These are phyloP conservation scores for Trichophyton verrucosum DNA, from an alignment of 2,329 filamentous ascomycete genomes.

Conservation along the genomic window DNA sequence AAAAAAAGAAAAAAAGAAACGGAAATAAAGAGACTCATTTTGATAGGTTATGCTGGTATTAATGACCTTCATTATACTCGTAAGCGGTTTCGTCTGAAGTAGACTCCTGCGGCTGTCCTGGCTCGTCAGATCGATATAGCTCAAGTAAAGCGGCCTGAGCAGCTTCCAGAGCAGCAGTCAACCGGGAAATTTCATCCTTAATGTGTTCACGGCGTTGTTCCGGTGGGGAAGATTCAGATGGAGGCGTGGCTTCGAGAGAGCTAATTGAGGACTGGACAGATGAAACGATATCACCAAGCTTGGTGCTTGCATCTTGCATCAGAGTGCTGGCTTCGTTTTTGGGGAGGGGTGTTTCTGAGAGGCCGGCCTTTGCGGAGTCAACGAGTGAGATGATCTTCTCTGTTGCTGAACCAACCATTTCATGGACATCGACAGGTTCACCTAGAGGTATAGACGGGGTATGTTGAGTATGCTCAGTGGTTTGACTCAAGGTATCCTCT, in stretches of 20 bases:
- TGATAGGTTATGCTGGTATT: neutral
- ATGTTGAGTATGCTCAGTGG: neutral
- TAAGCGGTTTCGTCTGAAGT: neutral
- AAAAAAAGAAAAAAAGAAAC: neutral
- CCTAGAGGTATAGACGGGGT: neutral
- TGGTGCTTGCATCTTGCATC: constrained; percentile 40
- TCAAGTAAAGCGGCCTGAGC: neutral
- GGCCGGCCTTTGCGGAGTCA: constrained; percentile 44
- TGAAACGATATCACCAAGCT: constrained; percentile 42
- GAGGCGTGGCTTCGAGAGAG: constrained; percentile 29
- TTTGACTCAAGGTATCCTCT: neutral
- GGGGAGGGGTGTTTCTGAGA: constrained; percentile 43
- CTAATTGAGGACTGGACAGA: constrained; percentile 46
- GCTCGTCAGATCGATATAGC: neutral
- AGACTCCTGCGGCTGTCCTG: neutral
- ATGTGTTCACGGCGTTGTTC: neutral
- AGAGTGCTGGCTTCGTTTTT: constrained; percentile 42
- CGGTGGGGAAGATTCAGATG: neutral
- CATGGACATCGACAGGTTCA: neutral
- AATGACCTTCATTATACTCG: neutral
- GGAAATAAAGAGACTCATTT: neutral
- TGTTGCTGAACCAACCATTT: constrained; percentile 39
- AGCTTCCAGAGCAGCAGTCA: neutral
- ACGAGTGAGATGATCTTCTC: constrained; percentile 48
- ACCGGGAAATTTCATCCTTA: neutral